Evolutionary conservation across 805 yeast genomes (phyloP).

Genomic region (Nakazawaea anatomiae): DNA sequence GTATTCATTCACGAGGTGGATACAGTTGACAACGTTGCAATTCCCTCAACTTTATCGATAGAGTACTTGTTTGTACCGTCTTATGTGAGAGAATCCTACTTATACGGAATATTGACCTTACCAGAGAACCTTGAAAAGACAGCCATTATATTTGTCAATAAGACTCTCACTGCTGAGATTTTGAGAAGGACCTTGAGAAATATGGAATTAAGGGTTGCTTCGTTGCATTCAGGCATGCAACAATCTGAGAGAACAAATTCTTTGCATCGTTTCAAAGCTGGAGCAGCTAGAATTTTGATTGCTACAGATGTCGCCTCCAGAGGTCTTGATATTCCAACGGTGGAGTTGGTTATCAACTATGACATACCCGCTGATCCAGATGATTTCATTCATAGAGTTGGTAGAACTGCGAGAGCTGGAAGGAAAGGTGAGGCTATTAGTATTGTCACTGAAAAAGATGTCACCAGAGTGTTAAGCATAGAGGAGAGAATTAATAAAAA

Average conservation of each 20-base stretch:
- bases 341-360: conserved; percentile 70
- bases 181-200: conserved; percentile 69
- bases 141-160: conserved; percentile 84
- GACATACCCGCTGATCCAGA: conserved; percentile 83
- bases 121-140: conserved; percentile 60
- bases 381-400: conserved; percentile 83
- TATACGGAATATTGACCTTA: conserved; percentile 60
- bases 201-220: conserved; percentile 76
- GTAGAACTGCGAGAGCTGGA: conserved; percentile 98
- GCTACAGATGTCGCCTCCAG: conserved; percentile 96
- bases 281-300: conserved; percentile 85
- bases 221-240: conserved; percentile 92
- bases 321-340: conserved; percentile 80
- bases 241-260: conserved; percentile 90
- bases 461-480: conserved; percentile 73
- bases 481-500: conserved; percentile 79
- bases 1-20: conserved; percentile 74
- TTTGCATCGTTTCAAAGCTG: conserved; percentile 86
- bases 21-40: conserved; percentile 65
- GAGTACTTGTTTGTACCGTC: conserved; percentile 76
- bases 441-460: conserved; percentile 81
- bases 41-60: conserved; percentile 67
- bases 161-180: conserved; percentile 87
- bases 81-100: conserved; percentile 84
- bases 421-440: conserved; percentile 79